phyloP scores from a whole-genome alignment of 129 eudicot species.

The Centrapalus pauciflorus region DNA sequence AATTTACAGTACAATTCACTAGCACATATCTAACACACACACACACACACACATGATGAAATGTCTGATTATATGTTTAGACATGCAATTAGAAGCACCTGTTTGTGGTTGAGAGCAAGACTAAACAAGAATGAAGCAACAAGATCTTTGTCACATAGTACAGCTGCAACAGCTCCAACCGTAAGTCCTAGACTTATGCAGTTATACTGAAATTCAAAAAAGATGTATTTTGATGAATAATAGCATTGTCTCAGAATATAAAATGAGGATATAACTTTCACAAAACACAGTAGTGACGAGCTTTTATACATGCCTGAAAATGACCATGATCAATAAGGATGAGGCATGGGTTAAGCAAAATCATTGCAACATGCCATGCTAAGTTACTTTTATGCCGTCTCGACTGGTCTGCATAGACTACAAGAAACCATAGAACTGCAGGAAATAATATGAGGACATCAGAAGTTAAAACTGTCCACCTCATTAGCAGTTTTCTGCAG shows the following conservation, averaged over 20 bases:
- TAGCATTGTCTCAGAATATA: background rate
- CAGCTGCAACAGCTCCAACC: conserved; percentile 54
- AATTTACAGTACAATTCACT: no score
- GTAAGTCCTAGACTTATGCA: conserved; percentile 91
- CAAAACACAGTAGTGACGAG: background rate
- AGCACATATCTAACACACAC: background rate
- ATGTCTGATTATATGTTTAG: background rate
- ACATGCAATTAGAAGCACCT: conserved; percentile 37
- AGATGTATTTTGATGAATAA: background rate
- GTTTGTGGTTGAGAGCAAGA: conserved; percentile 85
- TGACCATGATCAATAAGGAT: conserved; percentile 96
- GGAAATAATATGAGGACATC: conserved; percentile 93
- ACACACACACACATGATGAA: background rate
- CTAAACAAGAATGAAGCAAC: conserved; percentile 60
- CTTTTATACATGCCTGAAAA: conserved; percentile 56
- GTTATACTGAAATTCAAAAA: conserved; percentile 46
- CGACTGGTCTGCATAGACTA: conserved; percentile 32
- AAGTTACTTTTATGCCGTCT: conserved; percentile 32
- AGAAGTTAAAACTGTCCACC: conserved; percentile 96
- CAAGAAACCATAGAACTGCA: conserved; percentile 68
- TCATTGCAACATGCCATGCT: conserved; percentile 71
- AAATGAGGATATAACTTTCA: background rate
- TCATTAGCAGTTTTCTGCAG: conserved; percentile 94
- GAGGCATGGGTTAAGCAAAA: conserved; percentile 85
- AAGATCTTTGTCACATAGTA: conserved; percentile 40